A percentile compares a stretch with the other conserved stretches of the same genome.
phyloP scores from a whole-genome alignment of 2,329 filamentous ascomycete species.

The Thyridium curvatum region DNA sequence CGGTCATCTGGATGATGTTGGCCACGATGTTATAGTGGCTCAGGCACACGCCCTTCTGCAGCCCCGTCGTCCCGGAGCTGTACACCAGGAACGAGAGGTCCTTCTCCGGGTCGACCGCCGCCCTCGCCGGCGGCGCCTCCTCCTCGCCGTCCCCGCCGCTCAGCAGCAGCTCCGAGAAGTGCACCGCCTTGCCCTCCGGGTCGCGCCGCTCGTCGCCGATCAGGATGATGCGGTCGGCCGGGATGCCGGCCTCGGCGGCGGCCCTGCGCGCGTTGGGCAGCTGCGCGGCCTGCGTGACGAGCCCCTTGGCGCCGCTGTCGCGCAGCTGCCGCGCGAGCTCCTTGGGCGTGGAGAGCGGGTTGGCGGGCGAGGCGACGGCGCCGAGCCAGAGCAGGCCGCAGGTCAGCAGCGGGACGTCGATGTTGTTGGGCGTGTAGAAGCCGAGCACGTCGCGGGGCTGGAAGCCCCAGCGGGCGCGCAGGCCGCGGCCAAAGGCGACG shows the following conservation, averaged over 20 bases:
- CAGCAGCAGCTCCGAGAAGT: slow-evolving; percentile 50
- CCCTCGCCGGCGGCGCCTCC: slow-evolving; percentile 22
- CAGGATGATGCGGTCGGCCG: slow-evolving; percentile 65
- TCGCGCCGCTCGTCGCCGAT: slow-evolving; percentile 62
- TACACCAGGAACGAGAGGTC: slow-evolving; percentile 85
- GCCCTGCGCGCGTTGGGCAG: slow-evolving; percentile 62
- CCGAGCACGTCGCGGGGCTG: slow-evolving; percentile 76
- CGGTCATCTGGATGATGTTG: slow-evolving; percentile 55
- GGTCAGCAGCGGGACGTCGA: slow-evolving; percentile 72
- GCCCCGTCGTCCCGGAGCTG: slow-evolving; percentile 81
- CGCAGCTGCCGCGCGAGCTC: slow-evolving; percentile 82
- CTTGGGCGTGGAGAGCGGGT: slow-evolving; percentile 77
- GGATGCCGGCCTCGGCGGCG: slow-evolving; percentile 62
- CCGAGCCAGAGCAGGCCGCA: slow-evolving; percentile 82
- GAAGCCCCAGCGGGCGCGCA: slow-evolving; percentile 71
- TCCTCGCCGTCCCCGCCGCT: no score
- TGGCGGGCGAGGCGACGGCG: slow-evolving; percentile 76
- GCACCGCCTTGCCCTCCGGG: slow-evolving; percentile 44
- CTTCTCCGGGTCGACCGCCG: slow-evolving; percentile 58
- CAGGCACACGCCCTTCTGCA: slow-evolving; percentile 87
- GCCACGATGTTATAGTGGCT: slow-evolving; percentile 77
- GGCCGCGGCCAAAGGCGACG: slow-evolving; percentile 71
- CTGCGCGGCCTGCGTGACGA: slow-evolving; percentile 67
- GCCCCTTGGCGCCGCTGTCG: slow-evolving; percentile 66
- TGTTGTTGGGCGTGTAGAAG: slow-evolving; percentile 77